These are phyloP conservation scores for Leptosphaerulina australis DNA, from an alignment of 2,329 filamentous ascomycete genomes.

Conservation along the genomic window DNA sequence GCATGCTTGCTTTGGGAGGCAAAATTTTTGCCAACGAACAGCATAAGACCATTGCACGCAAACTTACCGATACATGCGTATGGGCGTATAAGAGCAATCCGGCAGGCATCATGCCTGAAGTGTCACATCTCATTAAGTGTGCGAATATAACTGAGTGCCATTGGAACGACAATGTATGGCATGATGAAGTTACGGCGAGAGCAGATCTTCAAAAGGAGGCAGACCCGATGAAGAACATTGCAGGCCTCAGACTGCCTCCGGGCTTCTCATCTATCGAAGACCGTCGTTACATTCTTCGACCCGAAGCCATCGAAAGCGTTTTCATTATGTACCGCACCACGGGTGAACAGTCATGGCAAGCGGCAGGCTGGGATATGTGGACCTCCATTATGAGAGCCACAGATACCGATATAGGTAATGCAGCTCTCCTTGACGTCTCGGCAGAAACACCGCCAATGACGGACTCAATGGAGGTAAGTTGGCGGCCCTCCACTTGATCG, in stretches of 20 bases:
- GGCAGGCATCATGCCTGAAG: constrained; percentile 67
- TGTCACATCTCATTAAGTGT: constrained; percentile 61
- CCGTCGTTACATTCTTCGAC: constrained; percentile 55
- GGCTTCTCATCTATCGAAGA: constrained; percentile 55
- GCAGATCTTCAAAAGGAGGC: constrained; percentile 35
- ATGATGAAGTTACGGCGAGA: constrained; percentile 45
- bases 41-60: constrained; percentile 62
- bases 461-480: constrained; percentile 54
- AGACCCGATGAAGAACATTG: constrained; percentile 45
- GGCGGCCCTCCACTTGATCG: background rate
- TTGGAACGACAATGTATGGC: constrained; percentile 62
- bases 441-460: constrained; percentile 45
- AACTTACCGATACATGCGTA: constrained; percentile 66
- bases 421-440: constrained; percentile 53
- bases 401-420: constrained; percentile 54
- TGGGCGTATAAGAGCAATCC: constrained; percentile 65
- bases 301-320: constrained; percentile 67
- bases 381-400: constrained; percentile 52
- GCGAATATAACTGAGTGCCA: constrained; percentile 49
- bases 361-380: constrained; percentile 59
- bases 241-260: constrained; percentile 48
- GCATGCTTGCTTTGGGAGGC: constrained; percentile 66
- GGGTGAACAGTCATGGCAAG: constrained; percentile 56
- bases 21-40: constrained; percentile 61
- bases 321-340: constrained; percentile 67